These are phyloP conservation scores for Anthracocystis setariae DNA, from an alignment of 1,284 basidiomycete genomes.

Conservation along the genomic window DNA sequence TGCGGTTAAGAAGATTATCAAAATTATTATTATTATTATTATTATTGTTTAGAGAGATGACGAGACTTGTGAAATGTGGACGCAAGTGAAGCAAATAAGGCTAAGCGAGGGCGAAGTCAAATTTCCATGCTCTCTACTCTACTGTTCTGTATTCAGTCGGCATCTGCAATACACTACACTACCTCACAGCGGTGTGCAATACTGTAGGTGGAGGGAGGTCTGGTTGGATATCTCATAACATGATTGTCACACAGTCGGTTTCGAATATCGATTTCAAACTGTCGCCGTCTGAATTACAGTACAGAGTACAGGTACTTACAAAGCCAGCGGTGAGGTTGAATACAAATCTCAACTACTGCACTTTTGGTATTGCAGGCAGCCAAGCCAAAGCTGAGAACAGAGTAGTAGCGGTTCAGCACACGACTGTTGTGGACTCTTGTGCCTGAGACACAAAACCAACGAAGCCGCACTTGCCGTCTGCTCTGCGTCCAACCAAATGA, in stretches of 20 bases:
- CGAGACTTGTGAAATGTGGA: neutral
- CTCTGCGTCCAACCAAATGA: neutral
- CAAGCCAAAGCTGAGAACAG: neutral
- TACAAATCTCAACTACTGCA: neutral
- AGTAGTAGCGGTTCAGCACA: too few relatives aligned
- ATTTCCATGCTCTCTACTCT: neutral
- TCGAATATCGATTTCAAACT: neutral
- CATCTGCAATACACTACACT: too few relatives aligned
- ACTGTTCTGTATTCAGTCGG: neutral
- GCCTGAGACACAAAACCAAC: too few relatives aligned
- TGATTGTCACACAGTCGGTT: neutral
- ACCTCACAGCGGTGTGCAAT: too few relatives aligned
- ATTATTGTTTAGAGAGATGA: too few relatives aligned
- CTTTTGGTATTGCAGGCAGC: neutral
- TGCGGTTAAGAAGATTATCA: too few relatives aligned
- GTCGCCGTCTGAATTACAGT: too few relatives aligned
- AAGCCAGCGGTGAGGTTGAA: neutral
- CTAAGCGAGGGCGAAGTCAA: conserved; percentile 1
- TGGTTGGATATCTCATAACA: too few relatives aligned
- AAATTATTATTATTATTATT: too few relatives aligned
- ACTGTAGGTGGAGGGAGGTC: too few relatives aligned
- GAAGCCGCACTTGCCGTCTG: too few relatives aligned
- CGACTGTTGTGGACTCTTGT: neutral
- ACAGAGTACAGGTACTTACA: too few relatives aligned
- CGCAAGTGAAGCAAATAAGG: neutral